Conservation (phyloP, 1,139 yeast species). For the Suhomyces yuchorum region DNA sequence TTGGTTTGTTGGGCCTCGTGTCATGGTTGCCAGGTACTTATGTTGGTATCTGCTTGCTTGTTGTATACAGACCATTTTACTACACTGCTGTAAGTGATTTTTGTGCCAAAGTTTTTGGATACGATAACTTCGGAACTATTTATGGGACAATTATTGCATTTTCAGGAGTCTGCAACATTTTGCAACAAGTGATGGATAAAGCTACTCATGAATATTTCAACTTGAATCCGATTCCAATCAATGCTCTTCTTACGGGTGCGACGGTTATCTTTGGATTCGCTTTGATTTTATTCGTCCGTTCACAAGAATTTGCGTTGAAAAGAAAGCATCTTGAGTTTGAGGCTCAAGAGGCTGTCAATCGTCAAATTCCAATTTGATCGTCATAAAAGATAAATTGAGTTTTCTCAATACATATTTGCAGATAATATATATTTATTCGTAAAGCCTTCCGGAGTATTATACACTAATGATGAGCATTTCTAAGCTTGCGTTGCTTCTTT, state of each 20-base stretch:
- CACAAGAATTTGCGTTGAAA: constrained; percentile 52
- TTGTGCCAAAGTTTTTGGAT: constrained; percentile 91
- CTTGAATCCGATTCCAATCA: constrained; percentile 81
- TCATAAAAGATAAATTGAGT: not conserved
- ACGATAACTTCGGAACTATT: constrained; percentile 87
- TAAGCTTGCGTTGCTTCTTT: constrained; percentile 22
- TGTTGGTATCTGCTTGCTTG: constrained; percentile 67
- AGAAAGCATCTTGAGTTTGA: constrained; percentile 61
- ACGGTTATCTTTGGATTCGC: constrained; percentile 58
- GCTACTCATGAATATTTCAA: constrained; percentile 65
- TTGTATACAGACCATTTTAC: constrained; percentile 87
- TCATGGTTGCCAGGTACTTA: constrained; percentile 55
- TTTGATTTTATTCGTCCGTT: constrained; percentile 54
- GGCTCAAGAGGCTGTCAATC: constrained; percentile 58
- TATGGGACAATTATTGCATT: constrained; percentile 84
- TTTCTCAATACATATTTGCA: not conserved
- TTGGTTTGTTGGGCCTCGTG: constrained; percentile 70
- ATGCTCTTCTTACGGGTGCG: constrained; percentile 50
- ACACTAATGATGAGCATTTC: constrained; percentile 18
- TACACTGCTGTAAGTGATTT: constrained; percentile 91
- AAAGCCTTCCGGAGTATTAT: not conserved
- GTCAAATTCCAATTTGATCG: constrained; percentile 47
- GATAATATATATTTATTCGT: not conserved
- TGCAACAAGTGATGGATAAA: constrained; percentile 69
- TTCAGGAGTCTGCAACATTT: constrained; percentile 74